Evolutionary conservation across 2,329 filamentous ascomycete genomes (phyloP).

Genomic region (Monilinia laxa): DNA sequence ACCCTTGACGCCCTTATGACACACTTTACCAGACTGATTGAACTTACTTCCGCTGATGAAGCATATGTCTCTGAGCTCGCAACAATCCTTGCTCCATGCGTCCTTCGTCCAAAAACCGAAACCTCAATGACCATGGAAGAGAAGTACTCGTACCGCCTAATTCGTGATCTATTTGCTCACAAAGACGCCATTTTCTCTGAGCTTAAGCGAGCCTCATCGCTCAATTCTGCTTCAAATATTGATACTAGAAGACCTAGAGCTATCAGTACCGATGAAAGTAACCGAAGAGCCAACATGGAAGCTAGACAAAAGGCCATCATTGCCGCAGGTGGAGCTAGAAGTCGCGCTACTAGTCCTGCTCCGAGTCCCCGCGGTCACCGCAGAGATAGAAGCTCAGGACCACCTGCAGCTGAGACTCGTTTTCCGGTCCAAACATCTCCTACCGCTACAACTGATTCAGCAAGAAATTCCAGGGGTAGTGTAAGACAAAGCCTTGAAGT

Average conservation of each 20-base stretch:
- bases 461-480: constrained; percentile 38
- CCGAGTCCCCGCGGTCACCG: constrained; percentile 63
- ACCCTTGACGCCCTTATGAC: constrained; percentile 98
- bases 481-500: constrained; percentile 75
- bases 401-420: constrained; percentile 69
- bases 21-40: constrained; percentile 94
- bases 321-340: constrained; percentile 56
- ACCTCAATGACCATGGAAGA: constrained; percentile 94
- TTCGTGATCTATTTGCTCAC: constrained; percentile 88
- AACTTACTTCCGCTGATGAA: constrained; percentile 94
- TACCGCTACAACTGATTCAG: constrained; percentile 50
- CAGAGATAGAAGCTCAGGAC: constrained; percentile 75
- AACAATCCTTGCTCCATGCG: constrained; percentile 74
- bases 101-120: constrained; percentile 82
- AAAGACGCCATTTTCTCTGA: constrained; percentile 96
- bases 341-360: constrained; percentile 72
- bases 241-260: constrained; percentile 71
- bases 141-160: constrained; percentile 84
- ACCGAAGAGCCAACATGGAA: constrained; percentile 90
- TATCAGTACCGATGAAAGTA: constrained; percentile 93
- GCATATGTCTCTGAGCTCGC: constrained; percentile 75
- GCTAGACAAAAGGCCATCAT: constrained; percentile 83
- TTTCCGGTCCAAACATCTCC: constrained; percentile 78
- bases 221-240: constrained; percentile 63
- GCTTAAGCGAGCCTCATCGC: constrained; percentile 81